Conservation (phyloP, 1,284 basidiomycete species). For the Ganoderma sp. region DNA sequence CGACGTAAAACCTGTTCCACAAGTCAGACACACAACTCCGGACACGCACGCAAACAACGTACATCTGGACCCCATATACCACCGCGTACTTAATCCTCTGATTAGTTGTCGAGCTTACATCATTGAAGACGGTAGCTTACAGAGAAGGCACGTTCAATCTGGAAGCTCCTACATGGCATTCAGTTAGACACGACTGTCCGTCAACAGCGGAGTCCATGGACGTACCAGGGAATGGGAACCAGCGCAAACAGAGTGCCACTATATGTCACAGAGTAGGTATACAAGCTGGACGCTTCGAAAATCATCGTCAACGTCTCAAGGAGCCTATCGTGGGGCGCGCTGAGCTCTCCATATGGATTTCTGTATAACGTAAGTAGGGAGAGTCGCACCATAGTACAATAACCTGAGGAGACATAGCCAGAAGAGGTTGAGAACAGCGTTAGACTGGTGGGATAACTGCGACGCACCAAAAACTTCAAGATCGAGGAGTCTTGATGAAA, state of each 20-base stretch:
- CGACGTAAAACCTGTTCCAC: conserved; percentile 22
- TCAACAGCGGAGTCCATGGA: neutral
- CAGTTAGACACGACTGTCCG: neutral
- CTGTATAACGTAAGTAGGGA: neutral
- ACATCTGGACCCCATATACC: conserved; percentile 28
- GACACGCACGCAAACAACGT: neutral
- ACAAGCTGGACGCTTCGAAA: conserved; percentile 23
- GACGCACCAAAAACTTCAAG: conserved; percentile 25
- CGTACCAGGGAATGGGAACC: conserved; percentile 25
- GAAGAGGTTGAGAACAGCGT: neutral
- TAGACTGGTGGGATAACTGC: neutral
- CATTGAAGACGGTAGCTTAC: conserved; percentile 4
- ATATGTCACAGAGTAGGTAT: conserved; percentile 24
- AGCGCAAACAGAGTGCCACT: conserved; percentile 17
- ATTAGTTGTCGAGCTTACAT: neutral
- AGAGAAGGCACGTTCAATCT: conserved; percentile 26
- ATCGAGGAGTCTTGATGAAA: conserved; percentile 24
- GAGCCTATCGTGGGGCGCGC: neutral
- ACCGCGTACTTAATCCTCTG: conserved; percentile 21
- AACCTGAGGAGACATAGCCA: conserved; percentile 14
- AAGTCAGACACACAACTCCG: neutral
- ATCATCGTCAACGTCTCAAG: conserved; percentile 29
- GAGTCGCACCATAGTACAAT: conserved; percentile 19
- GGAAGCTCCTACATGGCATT: conserved; percentile 16
- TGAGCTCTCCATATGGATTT: neutral